phyloP scores from a whole-genome alignment of 78 protist genomes.

The Tieghemostelium lacteum region DNA sequence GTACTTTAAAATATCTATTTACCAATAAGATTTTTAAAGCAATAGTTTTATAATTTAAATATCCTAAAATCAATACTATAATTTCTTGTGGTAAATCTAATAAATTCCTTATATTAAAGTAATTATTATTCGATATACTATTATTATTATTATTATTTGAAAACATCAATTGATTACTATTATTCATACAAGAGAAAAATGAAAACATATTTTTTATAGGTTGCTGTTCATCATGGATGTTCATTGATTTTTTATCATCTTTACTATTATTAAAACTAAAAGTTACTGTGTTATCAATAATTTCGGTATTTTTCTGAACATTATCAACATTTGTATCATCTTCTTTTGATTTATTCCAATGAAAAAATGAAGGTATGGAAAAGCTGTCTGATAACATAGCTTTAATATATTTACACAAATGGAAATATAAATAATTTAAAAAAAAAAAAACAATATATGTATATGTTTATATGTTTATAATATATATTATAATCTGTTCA shows the following conservation, averaged over 20 bases:
- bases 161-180: no score
- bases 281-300: conserved; percentile 15
- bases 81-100: conserved; percentile 46
- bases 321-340: not conserved
- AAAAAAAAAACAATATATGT: no score
- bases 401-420: not conserved
- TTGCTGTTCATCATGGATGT: no score
- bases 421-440: not conserved
- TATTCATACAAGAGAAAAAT: no score
- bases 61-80: conserved; percentile 17
- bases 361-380: conserved; percentile 41
- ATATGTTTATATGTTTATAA: no score
- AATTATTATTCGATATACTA: not conserved
- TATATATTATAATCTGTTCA: no score
- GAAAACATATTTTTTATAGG: no score
- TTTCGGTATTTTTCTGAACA: not conserved
- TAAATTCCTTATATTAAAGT: not conserved
- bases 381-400: conserved; percentile 27
- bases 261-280: no score
- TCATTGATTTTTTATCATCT: no score
- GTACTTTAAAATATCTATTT: conserved; percentile 31
- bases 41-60: conserved; percentile 21
- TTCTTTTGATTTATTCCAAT: conserved; percentile 6
- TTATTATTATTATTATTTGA: conserved; percentile 1
- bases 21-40: not conserved